These are phyloP conservation scores for Neotropicomus parvogracilis DNA, from an alignment of 1,284 basidiomycete genomes.

Conservation along the genomic window DNA sequence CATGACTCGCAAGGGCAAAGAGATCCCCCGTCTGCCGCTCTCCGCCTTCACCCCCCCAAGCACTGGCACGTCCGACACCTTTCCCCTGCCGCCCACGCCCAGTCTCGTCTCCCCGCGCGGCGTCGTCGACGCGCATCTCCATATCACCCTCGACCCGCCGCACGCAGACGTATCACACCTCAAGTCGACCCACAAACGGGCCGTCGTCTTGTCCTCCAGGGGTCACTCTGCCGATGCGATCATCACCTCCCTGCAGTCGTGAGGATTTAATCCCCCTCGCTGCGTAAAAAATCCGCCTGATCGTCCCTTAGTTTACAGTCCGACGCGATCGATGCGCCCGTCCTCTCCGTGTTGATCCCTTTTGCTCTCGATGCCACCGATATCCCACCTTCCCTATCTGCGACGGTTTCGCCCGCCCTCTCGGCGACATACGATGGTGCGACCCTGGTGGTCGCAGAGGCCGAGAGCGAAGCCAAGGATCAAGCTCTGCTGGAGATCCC, in stretches of 20 bases:
- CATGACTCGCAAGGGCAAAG: conserved; percentile 52
- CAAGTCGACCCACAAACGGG: conserved; percentile 36
- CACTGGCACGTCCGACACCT: conserved; percentile 59
- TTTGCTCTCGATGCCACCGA: conserved; percentile 49
- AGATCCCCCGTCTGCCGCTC: conserved; percentile 62
- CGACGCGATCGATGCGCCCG: conserved; percentile 33
- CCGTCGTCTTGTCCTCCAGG: conserved; percentile 33
- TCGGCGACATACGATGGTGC: conserved; percentile 51
- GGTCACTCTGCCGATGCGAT: conserved; percentile 12
- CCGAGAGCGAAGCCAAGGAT: conserved; percentile 15
- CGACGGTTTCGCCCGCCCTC: conserved; percentile 47
- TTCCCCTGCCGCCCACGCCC: conserved; percentile 67
- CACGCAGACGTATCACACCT: conserved; percentile 42
- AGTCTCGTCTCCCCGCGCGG: conserved; percentile 56
- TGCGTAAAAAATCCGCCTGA: conserved; percentile 3
- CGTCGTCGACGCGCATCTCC: conserved; percentile 61
- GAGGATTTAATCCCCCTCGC: conserved; percentile 8
- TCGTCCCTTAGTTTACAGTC: conserved; percentile 37
- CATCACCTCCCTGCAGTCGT: conserved; percentile 18
- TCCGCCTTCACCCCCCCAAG: conserved; percentile 71
- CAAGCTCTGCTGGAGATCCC: conserved; percentile 16
- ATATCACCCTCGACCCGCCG: conserved; percentile 47
- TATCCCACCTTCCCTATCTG: conserved; percentile 39
- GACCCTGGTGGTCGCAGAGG: conserved; percentile 38
- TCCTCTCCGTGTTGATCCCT: conserved; percentile 54